Evolutionary conservation across 306 rosid genomes (phyloP).

Genomic region (Dryas octopetala): DNA sequence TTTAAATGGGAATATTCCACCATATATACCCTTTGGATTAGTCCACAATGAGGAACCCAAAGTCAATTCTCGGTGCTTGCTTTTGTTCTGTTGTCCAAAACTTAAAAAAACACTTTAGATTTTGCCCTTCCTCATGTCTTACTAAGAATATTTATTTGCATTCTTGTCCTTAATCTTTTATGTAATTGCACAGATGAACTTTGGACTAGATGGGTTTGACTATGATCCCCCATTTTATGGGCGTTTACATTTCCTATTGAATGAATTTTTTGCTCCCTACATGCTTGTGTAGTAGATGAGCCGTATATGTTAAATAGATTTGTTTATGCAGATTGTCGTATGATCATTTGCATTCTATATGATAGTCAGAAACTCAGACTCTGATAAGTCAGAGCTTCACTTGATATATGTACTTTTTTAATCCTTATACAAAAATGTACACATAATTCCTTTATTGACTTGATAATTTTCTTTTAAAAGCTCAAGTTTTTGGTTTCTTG

Average conservation of each 20-base stretch:
- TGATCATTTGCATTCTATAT: not conserved
- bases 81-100: constrained; percentile 13
- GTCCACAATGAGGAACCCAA: constrained; percentile 14
- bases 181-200: not conserved
- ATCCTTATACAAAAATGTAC: not conserved
- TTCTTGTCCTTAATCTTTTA: constrained; percentile 2
- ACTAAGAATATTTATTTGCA: not conserved
- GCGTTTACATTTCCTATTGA: not conserved
- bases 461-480: not conserved
- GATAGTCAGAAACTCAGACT: not conserved
- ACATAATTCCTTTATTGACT: not conserved
- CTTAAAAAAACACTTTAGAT: not conserved
- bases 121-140: not conserved
- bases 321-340: not conserved
- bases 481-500: not conserved
- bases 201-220: not conserved
- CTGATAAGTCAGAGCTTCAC: not conserved
- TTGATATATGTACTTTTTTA: not conserved
- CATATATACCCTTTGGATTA: constrained; percentile 23
- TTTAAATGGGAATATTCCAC: constrained; percentile 32
- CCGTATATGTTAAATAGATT: not conserved
- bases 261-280: not conserved
- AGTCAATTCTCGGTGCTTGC: constrained; percentile 24
- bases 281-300: not conserved
- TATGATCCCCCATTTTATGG: not conserved